Evolutionary conservation across 305 asterid genomes (phyloP).

Genomic region (Andrographis paniculata): DNA sequence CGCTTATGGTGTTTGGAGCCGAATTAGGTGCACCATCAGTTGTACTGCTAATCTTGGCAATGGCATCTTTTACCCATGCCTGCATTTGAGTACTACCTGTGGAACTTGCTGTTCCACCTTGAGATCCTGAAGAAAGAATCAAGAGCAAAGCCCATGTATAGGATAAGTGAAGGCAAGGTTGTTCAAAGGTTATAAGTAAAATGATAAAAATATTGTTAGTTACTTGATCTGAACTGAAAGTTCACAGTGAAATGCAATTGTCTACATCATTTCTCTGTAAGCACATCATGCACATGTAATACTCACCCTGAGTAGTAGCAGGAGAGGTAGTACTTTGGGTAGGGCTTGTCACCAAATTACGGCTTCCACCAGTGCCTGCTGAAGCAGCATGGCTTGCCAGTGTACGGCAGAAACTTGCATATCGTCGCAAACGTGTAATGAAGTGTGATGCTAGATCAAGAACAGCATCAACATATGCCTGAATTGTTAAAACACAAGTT

Average conservation of each 20-base stretch:
- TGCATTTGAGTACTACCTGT: constrained; percentile 89
- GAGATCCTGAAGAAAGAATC: constrained; percentile 43
- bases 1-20: constrained; percentile 79
- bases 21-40: constrained; percentile 78
- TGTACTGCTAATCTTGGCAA: constrained; percentile 90
- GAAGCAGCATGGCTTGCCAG: constrained; percentile 95
- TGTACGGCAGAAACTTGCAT: constrained; percentile 99
- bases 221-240: not conserved
- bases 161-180: not conserved
- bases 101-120: constrained; percentile 77
- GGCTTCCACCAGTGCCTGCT: constrained; percentile 93
- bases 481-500: constrained; percentile 21
- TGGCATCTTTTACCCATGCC: constrained; percentile 99
- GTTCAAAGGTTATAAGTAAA: constrained; percentile 13
- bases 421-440: constrained; percentile 91
- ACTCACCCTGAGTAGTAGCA: constrained; percentile 68
- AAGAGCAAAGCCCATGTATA: not conserved
- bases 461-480: constrained; percentile 98
- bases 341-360: constrained; percentile 83
- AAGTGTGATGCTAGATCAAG: constrained; percentile 98
- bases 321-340: constrained; percentile 76
- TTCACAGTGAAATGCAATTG: constrained; percentile 11
- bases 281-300: constrained; percentile 9
- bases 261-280: constrained; percentile 18
- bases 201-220: not conserved